Evolutionary conservation across 176 grass and related monocot species (phyloP).

Genomic region (Aegilops sharonensis): DNA sequence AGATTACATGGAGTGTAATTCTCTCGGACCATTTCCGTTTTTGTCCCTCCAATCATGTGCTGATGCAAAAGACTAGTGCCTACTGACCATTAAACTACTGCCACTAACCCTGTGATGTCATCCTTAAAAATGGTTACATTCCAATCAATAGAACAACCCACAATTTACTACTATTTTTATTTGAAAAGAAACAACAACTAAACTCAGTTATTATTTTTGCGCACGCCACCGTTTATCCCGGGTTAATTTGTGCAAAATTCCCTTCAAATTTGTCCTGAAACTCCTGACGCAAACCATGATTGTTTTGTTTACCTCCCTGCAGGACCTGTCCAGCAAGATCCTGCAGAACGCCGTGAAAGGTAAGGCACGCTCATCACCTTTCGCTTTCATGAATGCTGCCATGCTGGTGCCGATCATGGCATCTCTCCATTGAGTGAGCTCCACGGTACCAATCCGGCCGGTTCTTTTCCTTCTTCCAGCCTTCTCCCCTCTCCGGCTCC

Average conservation of each 20-base stretch:
- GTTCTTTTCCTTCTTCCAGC: conserved; percentile 32
- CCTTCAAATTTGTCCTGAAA: not conserved
- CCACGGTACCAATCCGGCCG: not conserved
- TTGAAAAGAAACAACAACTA: not conserved
- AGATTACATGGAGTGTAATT: not conserved
- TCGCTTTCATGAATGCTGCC: conserved; percentile 26
- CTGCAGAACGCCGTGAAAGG: conserved; percentile 93
- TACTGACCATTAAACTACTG: not conserved
- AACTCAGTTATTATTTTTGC: not conserved
- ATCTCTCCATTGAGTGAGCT: not conserved
- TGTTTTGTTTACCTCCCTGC: conserved; percentile 46
- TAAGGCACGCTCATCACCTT: conserved; percentile 27
- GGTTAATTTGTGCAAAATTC: not conserved
- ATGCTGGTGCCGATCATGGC: not conserved
- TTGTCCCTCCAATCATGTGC: conserved; percentile 38
- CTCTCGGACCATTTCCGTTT: conserved; percentile 1
- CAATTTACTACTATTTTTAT: not conserved
- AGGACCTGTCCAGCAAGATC: conserved; percentile 87
- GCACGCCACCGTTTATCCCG: not conserved
- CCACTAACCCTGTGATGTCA: not conserved
- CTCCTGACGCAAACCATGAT: conserved; percentile 39
- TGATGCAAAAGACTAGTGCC: conserved; percentile 36
- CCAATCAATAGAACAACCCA: not conserved
- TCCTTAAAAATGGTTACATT: not conserved
- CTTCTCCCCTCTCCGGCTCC: conserved; percentile 85